Evolutionary conservation across 2,329 filamentous ascomycete genomes (phyloP).

Genomic region (Hypoxylon sp.): DNA sequence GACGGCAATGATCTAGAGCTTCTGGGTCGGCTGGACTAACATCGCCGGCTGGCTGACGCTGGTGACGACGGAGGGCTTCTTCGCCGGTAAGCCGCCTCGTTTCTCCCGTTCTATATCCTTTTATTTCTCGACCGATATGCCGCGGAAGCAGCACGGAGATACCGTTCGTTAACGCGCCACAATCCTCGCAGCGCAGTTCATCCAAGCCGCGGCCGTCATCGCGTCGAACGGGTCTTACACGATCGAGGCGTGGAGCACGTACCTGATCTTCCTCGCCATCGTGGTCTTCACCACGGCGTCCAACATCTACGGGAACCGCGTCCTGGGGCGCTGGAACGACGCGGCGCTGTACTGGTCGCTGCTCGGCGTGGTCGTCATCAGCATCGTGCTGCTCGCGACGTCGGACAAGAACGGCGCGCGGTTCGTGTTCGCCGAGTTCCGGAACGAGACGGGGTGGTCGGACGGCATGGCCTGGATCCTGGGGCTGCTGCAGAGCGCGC

Average conservation of each 20-base stretch:
- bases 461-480: slow-evolving; percentile 62
- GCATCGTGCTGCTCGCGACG: slow-evolving; percentile 58
- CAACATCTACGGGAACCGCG: slow-evolving; percentile 58
- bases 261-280: slow-evolving; percentile 58
- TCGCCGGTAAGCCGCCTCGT: slow-evolving; percentile 51
- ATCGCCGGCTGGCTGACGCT: slow-evolving; percentile 62
- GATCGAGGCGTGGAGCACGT: slow-evolving; percentile 56
- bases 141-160: background rate
- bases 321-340: slow-evolving; percentile 59
- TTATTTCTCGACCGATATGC: background rate
- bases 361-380: slow-evolving; percentile 57
- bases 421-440: slow-evolving; percentile 60
- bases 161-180: slow-evolving; percentile 14
- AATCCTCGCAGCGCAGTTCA: slow-evolving; percentile 55
- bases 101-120: background rate
- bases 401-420: slow-evolving; percentile 56
- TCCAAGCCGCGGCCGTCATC: slow-evolving; percentile 57
- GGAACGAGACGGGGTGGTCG: slow-evolving; percentile 61
- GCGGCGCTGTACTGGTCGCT: slow-evolving; percentile 59
- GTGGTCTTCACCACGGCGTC: slow-evolving; percentile 54
- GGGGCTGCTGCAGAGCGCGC: slow-evolving; percentile 58
- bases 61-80: slow-evolving; percentile 59
- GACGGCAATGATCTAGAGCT: slow-evolving; percentile 52
- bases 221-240: slow-evolving; percentile 55
- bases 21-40: slow-evolving; percentile 59